phyloP scores from a whole-genome alignment of 1,284 basidiomycete genomes.

The Fomitopsis pinicola region DNA sequence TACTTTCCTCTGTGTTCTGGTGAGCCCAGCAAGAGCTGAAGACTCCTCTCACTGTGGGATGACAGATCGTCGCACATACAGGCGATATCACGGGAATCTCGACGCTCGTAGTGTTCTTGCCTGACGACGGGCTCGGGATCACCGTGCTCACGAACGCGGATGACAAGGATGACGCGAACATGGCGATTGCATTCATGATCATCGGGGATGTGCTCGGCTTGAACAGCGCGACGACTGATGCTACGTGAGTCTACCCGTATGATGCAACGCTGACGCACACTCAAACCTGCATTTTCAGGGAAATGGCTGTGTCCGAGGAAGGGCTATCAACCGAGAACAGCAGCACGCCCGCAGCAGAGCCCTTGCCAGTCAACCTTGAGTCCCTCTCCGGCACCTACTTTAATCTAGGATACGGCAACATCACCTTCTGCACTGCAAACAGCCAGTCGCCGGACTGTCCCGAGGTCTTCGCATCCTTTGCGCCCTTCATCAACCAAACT shows the following conservation, averaged over 20 bases:
- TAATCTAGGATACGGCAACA: slow-evolving; percentile 29
- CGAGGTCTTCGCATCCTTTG: slow-evolving; percentile 21
- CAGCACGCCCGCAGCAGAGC: background rate
- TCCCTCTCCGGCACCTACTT: slow-evolving; percentile 31
- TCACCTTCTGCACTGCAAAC: slow-evolving; percentile 30
- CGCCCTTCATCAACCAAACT: slow-evolving; percentile 16
- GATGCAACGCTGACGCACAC: background rate
- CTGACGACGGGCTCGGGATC: slow-evolving; percentile 32
- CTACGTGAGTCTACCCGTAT: background rate
- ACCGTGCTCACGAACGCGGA: slow-evolving; percentile 39
- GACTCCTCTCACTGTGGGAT: no score
- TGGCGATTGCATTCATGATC: slow-evolving; percentile 19
- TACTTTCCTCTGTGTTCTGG: background rate
- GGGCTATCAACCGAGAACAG: background rate
- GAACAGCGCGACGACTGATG: background rate
- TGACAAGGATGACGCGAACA: slow-evolving; percentile 26
- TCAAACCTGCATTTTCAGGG: background rate
- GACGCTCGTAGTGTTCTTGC: slow-evolving; percentile 28
- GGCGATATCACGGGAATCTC: slow-evolving; percentile 32
- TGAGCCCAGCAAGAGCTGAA: no score
- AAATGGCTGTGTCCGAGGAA: background rate
- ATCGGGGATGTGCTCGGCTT: slow-evolving; percentile 15
- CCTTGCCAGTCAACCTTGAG: slow-evolving; percentile 23
- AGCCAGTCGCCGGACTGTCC: slow-evolving; percentile 23
- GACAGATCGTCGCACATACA: slow-evolving; percentile 19